Evolutionary conservation across 768 basidiomycete genomes (phyloP), one percentile per base, ranked within the genome.

Genomic region (Lyophyllum shimeji): DNA sequence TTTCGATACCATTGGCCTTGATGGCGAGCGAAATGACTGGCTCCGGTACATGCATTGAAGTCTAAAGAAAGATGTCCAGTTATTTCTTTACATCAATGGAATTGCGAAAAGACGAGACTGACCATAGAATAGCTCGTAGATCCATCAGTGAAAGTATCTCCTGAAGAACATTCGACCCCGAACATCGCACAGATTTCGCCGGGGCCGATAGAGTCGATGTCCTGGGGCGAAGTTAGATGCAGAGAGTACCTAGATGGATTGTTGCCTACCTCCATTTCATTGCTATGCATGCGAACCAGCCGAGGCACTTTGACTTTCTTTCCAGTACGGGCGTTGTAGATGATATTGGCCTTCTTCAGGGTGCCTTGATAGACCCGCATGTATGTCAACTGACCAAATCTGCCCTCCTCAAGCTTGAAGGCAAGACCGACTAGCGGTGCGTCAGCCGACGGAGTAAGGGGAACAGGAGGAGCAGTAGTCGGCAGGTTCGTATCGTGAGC

Each of bases 171-270:
- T 62, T 99, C 97, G 29, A 99, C 93, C 65, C 97, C 97, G 65
- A 99, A 99, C 71, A 97, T 97, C 47, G 97, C 97, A 68, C 97
- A 98, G 60, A 99, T 99, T 80, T 99, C 97, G 55, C 97, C 97
- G 25, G 96, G 95, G 0, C 94, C 94, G 63, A 99, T 90, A 8
- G 84, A 82, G 46, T 94, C 89, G 54, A 99, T 88, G 64, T 99
- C 96, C 92, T 93, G 59, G 4, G 17, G 8, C 50, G 56, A n/a
- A 43, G 44, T 40, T 23, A 53, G 18, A 12, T 9, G n/a, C 13
- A 43, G 20, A 39, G 47, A n/a, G 52, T 11, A 11, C 15, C n/a
- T 3, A 57, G 13, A 24, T 24, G 34, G 52, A 42, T 4, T 3
- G 7, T 2, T 44, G 67, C 81, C 34, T 49, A 91, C 92, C 85